Evolutionary conservation across 108 stramenopile species (phyloP).

Genomic region (Parmales sp.): DNA sequence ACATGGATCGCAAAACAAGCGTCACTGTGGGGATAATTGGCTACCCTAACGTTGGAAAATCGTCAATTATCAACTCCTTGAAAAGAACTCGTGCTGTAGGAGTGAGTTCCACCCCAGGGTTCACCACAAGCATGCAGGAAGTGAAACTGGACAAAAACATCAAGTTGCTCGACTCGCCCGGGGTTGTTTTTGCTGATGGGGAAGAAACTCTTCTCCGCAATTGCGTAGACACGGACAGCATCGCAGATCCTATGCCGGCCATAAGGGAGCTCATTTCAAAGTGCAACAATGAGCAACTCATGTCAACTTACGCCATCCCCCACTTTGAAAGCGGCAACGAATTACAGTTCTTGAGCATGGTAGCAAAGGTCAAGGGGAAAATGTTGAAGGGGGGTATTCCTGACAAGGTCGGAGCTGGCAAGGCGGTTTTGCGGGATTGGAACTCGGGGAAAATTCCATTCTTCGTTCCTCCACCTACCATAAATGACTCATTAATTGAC

Average conservation of each 20-base stretch:
- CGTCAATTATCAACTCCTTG: slow-evolving; percentile 85
- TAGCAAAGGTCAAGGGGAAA: slow-evolving; percentile 78
- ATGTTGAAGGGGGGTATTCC: slow-evolving; percentile 92
- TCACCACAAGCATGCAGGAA: slow-evolving; percentile 91
- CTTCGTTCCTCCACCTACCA: slow-evolving; percentile 67
- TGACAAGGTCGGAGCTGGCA: slow-evolving; percentile 80
- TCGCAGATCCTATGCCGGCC: slow-evolving; percentile 83
- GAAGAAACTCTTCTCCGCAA: slow-evolving; percentile 60
- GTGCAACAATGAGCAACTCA: slow-evolving; percentile 68
- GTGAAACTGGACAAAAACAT: slow-evolving; percentile 90
- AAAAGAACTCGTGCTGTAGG: slow-evolving; percentile 84
- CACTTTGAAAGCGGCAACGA: slow-evolving; percentile 64
- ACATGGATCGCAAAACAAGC: slow-evolving; percentile 28
- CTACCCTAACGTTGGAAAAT: slow-evolving; percentile 91
- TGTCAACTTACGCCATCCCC: slow-evolving; percentile 91
- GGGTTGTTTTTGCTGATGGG: slow-evolving; percentile 86
- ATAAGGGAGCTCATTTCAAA: slow-evolving; percentile 71
- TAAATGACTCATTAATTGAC: slow-evolving; percentile 12
- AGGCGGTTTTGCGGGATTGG: slow-evolving; percentile 90
- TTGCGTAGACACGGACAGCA: slow-evolving; percentile 86
- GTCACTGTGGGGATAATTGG: slow-evolving; percentile 52
- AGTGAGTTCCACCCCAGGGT: slow-evolving; percentile 89
- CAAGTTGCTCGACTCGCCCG: slow-evolving; percentile 92
- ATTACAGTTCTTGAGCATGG: slow-evolving; percentile 83
- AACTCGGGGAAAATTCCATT: slow-evolving; percentile 89